These are phyloP conservation scores for Coemansia sp. DNA, from an alignment of 192 early-diverging fungal species.

Conservation along the genomic window DNA sequence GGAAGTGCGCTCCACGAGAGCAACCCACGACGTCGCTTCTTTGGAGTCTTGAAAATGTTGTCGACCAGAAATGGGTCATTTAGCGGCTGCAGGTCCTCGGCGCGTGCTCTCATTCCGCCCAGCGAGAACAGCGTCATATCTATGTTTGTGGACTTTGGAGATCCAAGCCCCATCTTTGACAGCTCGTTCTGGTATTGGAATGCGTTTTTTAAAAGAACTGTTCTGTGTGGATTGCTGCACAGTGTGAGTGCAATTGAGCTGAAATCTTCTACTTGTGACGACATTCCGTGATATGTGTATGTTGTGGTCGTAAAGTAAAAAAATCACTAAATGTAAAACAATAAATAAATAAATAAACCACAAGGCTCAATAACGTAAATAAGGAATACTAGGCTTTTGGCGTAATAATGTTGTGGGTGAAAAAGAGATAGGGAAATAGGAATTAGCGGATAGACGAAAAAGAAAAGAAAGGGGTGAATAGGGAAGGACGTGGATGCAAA, in stretches of 20 bases:
- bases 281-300: neutral
- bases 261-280: constrained; percentile 19
- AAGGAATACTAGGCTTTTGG: no score
- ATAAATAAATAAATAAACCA: neutral
- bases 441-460: neutral
- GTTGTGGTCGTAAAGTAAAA: constrained; percentile 5
- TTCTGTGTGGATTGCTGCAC: constrained; percentile 38
- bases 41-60: constrained; percentile 55
- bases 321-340: neutral
- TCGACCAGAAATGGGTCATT: constrained; percentile 52
- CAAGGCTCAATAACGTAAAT: neutral
- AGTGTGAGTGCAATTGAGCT: constrained; percentile 34
- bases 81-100: constrained; percentile 36
- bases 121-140: constrained; percentile 41
- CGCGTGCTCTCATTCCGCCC: constrained; percentile 22
- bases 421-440: neutral
- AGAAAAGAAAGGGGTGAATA: neutral
- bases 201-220: constrained; percentile 46
- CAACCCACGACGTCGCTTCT: constrained; percentile 41
- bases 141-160: constrained; percentile 14
- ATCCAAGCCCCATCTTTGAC: constrained; percentile 14
- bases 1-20: constrained; percentile 48
- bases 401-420: neutral
- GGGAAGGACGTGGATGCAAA: neutral
- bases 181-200: constrained; percentile 34